Conservation (phyloP, 192 early-diverging fungal species). For the Gigaspora rosea region DNA sequence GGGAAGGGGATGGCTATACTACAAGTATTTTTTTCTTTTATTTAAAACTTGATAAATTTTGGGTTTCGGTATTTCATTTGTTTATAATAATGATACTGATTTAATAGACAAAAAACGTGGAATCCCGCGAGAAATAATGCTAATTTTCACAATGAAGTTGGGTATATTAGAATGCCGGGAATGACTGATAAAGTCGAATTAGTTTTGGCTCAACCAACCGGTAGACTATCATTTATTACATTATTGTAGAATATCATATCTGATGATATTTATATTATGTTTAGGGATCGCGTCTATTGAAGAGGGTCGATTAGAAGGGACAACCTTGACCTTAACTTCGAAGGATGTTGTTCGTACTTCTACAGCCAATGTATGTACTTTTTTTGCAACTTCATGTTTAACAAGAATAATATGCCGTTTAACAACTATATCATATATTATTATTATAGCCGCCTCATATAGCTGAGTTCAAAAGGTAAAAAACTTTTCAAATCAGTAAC, state of each 20-base stretch:
- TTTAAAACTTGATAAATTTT: neutral
- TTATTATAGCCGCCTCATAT: constrained; percentile 19
- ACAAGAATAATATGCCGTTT: neutral
- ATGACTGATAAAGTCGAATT: constrained; percentile 25
- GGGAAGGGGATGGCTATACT: constrained; percentile 21
- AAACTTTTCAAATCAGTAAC: neutral
- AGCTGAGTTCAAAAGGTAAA: constrained; percentile 5
- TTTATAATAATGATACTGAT: neutral
- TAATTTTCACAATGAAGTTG: constrained; percentile 24
- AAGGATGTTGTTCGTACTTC: neutral
- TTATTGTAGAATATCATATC: no score
- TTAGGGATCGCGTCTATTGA: constrained; percentile 22
- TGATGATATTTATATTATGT: neutral
- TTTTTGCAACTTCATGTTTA: neutral
- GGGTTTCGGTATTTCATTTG: neutral
- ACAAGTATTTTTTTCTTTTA: constrained; percentile 7
- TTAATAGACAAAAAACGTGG: constrained; percentile 16
- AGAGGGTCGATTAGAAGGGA: constrained; percentile 18
- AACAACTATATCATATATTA: neutral
- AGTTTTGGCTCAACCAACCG: constrained; percentile 18
- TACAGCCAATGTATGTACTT: neutral
- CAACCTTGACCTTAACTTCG: neutral
- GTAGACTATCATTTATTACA: neutral
- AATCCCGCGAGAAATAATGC: constrained; percentile 20
- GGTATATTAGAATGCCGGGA: constrained; percentile 16